Conservation (phyloP, 1,139 yeast genomes). For the Magnusiomyces sp. region DNA sequence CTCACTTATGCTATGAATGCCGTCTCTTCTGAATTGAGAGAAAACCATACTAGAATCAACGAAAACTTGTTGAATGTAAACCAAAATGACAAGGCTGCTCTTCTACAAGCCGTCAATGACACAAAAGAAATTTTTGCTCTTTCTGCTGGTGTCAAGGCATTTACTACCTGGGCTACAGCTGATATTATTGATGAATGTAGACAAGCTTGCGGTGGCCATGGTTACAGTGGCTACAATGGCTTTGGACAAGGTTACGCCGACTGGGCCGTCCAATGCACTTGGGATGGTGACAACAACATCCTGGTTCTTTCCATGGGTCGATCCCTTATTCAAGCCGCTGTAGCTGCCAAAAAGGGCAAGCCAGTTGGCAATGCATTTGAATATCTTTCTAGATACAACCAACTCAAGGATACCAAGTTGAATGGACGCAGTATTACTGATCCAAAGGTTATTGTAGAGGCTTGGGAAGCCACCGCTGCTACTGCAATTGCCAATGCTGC, state of each 20-base stretch:
- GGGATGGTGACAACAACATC: constrained; percentile 41
- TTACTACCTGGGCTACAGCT: constrained; percentile 81
- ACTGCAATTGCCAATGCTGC: constrained; percentile 28
- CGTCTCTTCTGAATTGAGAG: constrained; percentile 58
- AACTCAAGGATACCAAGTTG: constrained; percentile 21
- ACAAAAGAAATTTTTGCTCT: constrained; percentile 75
- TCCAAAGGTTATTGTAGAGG: constrained; percentile 25
- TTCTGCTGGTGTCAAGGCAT: constrained; percentile 83
- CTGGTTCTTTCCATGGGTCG: constrained; percentile 69
- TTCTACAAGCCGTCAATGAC: constrained; percentile 42
- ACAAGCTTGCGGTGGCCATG: constrained; percentile 97
- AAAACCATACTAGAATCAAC: constrained; percentile 46
- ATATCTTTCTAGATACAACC: constrained; percentile 18
- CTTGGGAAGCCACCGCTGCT: constrained; percentile 34
- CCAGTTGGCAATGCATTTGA: constrained; percentile 21
- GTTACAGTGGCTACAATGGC: constrained; percentile 83
- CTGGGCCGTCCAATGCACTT: constrained; percentile 94
- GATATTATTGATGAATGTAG: constrained; percentile 77
- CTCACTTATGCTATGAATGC: constrained; percentile 71
- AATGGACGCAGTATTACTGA: constrained; percentile 18
- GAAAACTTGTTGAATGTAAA: constrained; percentile 38
- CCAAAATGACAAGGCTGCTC: constrained; percentile 30
- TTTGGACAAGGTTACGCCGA: constrained; percentile 84
- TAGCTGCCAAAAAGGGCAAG: constrained; percentile 23
- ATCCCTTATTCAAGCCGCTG: constrained; percentile 26